A percentile compares a stretch with the other conserved stretches of the same genome.
These are phyloP conservation scores for Xylaria bambusicola DNA, from an alignment of 495 filamentous ascomycete genomes.

Conservation along the genomic window DNA sequence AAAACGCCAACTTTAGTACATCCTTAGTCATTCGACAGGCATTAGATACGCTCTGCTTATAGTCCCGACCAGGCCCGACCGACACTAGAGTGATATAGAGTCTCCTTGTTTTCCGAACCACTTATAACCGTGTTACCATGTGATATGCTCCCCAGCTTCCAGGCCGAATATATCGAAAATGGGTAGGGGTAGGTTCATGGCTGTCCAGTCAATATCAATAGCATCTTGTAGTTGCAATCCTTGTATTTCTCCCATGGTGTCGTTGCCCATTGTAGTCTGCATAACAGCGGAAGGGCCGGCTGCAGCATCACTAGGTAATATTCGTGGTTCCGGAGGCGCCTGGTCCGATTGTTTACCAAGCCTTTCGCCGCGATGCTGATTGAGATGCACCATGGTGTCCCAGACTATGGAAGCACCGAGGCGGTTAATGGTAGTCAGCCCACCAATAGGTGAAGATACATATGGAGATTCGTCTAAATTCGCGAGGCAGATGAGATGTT, in stretches of 20 bases:
- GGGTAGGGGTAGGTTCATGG: constrained; percentile 1
- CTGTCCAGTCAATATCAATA: constrained; percentile 6
- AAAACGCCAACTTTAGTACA: no score
- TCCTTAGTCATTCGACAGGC: no score
- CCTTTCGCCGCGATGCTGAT: neutral
- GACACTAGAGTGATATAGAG: no score
- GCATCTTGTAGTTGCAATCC: neutral
- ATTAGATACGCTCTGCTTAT: no score
- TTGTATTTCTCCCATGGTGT: neutral
- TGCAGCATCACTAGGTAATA: neutral
- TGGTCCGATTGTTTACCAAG: neutral
- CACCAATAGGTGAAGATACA: neutral
- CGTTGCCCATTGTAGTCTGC: neutral
- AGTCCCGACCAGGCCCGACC: no score
- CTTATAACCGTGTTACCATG: constrained; percentile 2
- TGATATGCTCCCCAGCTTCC: constrained; percentile 11
- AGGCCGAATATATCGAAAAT: constrained; percentile 13
- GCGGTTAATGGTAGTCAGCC: neutral
- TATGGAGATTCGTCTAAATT: neutral
- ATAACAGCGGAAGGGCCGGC: neutral
- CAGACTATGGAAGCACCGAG: constrained; percentile 10
- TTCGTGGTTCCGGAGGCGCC: neutral
- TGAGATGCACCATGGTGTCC: neutral
- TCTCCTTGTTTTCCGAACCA: neutral
- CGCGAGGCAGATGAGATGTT: constrained; percentile 4